These are phyloP conservation scores for Eutrema heterophyllum DNA, from an alignment of 345 rosid species.

Conservation along the genomic window DNA sequence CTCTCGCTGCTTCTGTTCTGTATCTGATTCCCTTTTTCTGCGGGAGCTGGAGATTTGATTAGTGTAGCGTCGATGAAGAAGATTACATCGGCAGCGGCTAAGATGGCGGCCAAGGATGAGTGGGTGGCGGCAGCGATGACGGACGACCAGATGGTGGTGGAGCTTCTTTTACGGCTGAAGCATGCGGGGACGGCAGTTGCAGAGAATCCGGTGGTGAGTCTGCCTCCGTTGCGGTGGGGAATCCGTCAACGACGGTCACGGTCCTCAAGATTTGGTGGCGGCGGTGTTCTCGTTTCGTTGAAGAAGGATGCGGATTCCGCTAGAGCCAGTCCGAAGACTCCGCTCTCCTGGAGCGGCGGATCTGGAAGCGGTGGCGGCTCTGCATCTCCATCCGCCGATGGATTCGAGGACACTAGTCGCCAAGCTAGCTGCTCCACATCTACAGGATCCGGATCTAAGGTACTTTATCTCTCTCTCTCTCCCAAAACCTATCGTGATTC, in stretches of 20 bases:
- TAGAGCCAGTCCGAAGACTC: constrained; percentile 68
- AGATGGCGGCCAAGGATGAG: constrained; percentile 40
- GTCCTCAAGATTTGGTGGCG: constrained; percentile 37
- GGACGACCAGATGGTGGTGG: constrained; percentile 56
- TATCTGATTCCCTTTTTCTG: constrained; percentile 1
- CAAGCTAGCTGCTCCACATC: constrained; percentile 41
- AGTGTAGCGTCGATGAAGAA: constrained; percentile 17
- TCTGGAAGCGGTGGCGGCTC: constrained; percentile 27
- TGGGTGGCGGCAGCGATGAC: constrained; percentile 77
- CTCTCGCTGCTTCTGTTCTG: constrained; percentile 4
- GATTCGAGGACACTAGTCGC: constrained; percentile 54
- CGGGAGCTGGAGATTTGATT: constrained; percentile 6
- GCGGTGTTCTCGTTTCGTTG: neutral
- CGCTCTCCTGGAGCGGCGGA: constrained; percentile 71
- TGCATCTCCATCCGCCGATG: constrained; percentile 59
- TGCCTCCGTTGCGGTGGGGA: constrained; percentile 53
- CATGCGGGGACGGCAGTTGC: constrained; percentile 30
- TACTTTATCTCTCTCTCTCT: constrained; percentile 16
- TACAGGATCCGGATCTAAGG: constrained; percentile 73
- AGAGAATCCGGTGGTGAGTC: constrained; percentile 15
- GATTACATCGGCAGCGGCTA: neutral
- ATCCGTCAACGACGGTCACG: constrained; percentile 54
- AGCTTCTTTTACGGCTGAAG: constrained; percentile 57
- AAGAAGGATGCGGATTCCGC: constrained; percentile 44
- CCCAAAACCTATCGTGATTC: neutral